Evolutionary conservation across 495 filamentous ascomycete genomes (phyloP), one percentile per base, ranked within the genome.

Genomic region (Amphirosellinia nigrospora): DNA sequence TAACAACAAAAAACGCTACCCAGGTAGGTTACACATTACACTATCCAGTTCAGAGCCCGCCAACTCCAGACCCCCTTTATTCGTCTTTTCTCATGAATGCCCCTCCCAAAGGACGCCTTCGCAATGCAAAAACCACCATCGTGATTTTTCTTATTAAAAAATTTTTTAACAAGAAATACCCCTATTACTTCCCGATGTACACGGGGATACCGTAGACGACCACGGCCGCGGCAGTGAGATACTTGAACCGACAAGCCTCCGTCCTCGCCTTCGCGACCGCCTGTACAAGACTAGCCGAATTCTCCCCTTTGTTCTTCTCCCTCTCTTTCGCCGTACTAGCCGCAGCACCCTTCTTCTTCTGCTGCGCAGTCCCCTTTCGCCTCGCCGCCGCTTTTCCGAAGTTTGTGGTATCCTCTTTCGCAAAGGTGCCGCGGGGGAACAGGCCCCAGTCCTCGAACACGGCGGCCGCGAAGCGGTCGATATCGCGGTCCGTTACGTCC

Each of bases 401-500:
- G 21, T 58, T 58, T 8, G 64, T 63, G n/a, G 36, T 19, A 38
- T 68, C 72, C 48, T 75, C 73, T 70, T 75, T 70, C 16, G 64
- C 76, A 30, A 83, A 80, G 0, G 72, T 74, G 26, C 82, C 83
- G 13, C 58, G 23, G 0, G 74, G 73, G 34, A 93, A 81, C 3
- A 99, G 76, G 16, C 96, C 96, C 96, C 96, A 99, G 65, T 89
- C 86, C 76, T 94, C 90, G 60, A 97, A 90, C 3, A 91, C 82
- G 19, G 86, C 82, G 28, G 88, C 88, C 0, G 93, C 90, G 77
- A 98, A 97, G 43, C 94, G 90, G 82, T 99, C 96, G 73, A 97
- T 96, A 77, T 99, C 96, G 72, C 91, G 91, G 74, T 99, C 96
- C 15, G 96, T 99, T 26, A 99, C 96, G 79, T 99, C 96, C 96